Conservation (phyloP, 208 protist genomes). For the Histomonas meleagridis region DNA sequence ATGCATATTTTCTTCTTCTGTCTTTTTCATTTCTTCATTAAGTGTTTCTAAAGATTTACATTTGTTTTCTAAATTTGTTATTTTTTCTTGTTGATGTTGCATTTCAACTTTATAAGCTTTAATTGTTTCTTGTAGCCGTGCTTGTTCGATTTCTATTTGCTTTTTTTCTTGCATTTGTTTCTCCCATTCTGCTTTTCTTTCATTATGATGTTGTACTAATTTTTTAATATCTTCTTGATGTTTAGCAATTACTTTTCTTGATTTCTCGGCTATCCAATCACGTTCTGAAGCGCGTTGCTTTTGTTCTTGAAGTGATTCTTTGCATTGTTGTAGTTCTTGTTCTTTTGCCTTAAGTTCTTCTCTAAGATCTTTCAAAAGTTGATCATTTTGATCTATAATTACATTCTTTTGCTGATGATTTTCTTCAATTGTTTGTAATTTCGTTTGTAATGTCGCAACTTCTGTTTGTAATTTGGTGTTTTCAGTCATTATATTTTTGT, state of each 20-base stretch:
- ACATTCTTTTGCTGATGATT: not conserved
- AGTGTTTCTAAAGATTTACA: not conserved
- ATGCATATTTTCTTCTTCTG: not conserved
- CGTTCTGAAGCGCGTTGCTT: not conserved
- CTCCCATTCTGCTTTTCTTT: not conserved
- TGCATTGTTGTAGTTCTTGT: not conserved
- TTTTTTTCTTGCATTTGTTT: not conserved
- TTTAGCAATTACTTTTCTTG: conserved; percentile 3
- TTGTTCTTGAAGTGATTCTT: not conserved
- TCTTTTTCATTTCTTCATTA: not conserved
- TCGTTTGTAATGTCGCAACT: not conserved
- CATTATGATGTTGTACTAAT: not conserved
- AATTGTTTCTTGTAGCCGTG: not conserved
- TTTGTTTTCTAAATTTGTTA: not conserved
- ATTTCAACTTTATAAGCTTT: not conserved
- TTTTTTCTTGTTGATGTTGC: not conserved
- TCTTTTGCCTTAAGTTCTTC: not conserved
- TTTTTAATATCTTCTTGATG: not conserved
- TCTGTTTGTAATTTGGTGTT: not conserved
- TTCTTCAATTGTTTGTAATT: not conserved
- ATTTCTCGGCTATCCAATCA: conserved; percentile 32
- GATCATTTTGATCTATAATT: not conserved
- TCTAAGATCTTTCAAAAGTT: not conserved
- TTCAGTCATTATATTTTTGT: not conserved
- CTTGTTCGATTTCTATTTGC: not conserved